phyloP scores from a whole-genome alignment of 1,139 yeast genomes.

The Pichia sp. region DNA sequence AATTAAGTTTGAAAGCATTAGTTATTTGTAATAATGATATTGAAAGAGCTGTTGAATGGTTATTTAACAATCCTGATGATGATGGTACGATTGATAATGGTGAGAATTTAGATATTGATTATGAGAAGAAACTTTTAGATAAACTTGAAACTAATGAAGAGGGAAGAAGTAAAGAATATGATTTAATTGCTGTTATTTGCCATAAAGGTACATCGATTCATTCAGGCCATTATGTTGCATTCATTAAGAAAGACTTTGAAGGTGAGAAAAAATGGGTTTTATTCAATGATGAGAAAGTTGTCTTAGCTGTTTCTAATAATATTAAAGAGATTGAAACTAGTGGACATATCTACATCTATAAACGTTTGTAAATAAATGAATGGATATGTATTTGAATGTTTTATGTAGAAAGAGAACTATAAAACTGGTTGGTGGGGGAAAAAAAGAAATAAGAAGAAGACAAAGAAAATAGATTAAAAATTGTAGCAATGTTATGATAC shows the following conservation, averaged over 20 bases:
- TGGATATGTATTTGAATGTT: background rate
- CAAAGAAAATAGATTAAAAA: background rate
- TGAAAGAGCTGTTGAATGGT: slow-evolving; percentile 85
- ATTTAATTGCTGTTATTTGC: slow-evolving; percentile 67
- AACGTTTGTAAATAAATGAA: slow-evolving; percentile 4
- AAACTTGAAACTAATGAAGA: slow-evolving; percentile 19
- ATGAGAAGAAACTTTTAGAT: slow-evolving; percentile 6
- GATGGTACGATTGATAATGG: slow-evolving; percentile 35
- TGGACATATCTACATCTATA: slow-evolving; percentile 57
- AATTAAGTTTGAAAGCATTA: slow-evolving; percentile 65
- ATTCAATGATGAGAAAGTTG: slow-evolving; percentile 92
- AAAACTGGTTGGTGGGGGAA: too few relatives aligned
- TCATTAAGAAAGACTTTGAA: slow-evolving; percentile 43
- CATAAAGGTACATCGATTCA: slow-evolving; percentile 94
- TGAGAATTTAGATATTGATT: slow-evolving; percentile 16
- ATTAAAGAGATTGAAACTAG: slow-evolving; percentile 55
- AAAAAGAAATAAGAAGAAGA: background rate
- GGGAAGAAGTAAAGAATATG: slow-evolving; percentile 32
- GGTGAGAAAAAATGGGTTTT: slow-evolving; percentile 62
- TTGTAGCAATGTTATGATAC: too few relatives aligned
- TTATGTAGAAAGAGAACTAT: background rate
- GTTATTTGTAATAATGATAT: slow-evolving; percentile 49
- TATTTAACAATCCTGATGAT: slow-evolving; percentile 70
- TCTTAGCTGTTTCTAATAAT: slow-evolving; percentile 51
- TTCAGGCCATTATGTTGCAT: slow-evolving; percentile 94